Base-by-base conservation (phyloP, 2,329 filamentous ascomycete species). In the Microdochium bolleyi region DNA sequence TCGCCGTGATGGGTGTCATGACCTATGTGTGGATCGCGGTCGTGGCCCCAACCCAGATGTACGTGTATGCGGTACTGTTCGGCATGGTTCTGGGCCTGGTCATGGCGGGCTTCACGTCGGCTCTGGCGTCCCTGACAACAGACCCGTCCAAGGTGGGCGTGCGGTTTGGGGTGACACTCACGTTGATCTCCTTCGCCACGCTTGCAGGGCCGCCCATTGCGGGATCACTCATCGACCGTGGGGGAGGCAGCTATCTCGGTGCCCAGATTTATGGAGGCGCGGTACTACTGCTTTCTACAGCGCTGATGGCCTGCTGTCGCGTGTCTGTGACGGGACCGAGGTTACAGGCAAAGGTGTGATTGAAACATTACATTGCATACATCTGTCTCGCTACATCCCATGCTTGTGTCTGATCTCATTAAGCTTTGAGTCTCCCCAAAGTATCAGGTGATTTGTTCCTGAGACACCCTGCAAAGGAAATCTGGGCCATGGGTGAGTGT, bases 11-110 rank as follows among this genome's bases (percentile, higher is more conserved):
- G 2, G 71, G 72, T 1, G 62, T 77, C 14, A 67, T 80, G 54
- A 64, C 82, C 32, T 83, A 76, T 58, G 70, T 67, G 51, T 87
- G 84, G 83, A 73, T 75, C 2, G 75, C 71, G 0, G 78, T 85
- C 1, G 60, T 55, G n/a, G 64, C 61, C 11, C 58, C 58, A 2
- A 54, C 62, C 2, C 69, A 67, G 54, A 73, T 75, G 68, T 75
- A 74, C 56, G 58, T 64, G 37, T 78, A 76, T 60, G 68, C 68
- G 37, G 67, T 69, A 30, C 64, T 74, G 48, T 74, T 74, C 51
- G 75, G 75, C 9, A 53, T 77, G n/a, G 61, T 65, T 50, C 70
- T 70, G 51, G 73, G 73, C 32, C 68, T 69, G 3, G 69, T 68
- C 10, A 71, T 75, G 59, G 72, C 70, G 3, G 64, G 69, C n/a